Evolutionary conservation across 495 filamentous ascomycete species (phyloP).

Genomic region (Penicillium arizonense): DNA sequence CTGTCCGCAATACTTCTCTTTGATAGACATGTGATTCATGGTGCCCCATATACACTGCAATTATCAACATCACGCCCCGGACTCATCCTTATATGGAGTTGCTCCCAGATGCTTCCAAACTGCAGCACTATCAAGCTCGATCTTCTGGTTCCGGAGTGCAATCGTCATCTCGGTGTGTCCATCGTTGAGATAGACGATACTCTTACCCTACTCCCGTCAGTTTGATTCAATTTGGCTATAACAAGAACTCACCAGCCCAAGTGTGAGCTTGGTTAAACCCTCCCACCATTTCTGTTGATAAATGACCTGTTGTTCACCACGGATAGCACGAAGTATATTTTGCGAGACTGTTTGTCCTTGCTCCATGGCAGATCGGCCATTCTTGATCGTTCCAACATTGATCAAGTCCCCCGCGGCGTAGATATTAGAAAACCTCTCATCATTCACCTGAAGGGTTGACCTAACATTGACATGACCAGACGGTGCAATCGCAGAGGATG

Average conservation of each 20-base stretch:
- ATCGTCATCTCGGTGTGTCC: slow-evolving; percentile 8
- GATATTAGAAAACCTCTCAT: no score
- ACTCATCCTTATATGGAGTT: slow-evolving; percentile 11
- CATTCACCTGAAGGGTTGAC: no score
- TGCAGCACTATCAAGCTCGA: slow-evolving; percentile 11
- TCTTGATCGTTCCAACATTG: no score
- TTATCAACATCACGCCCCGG: background rate
- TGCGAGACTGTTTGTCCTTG: no score
- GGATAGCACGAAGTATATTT: slow-evolving; percentile 46
- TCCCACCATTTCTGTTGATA: slow-evolving; percentile 23
- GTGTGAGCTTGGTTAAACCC: slow-evolving; percentile 22
- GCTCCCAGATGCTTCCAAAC: slow-evolving; percentile 18
- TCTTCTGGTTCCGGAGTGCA: background rate
- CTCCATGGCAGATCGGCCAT: no score
- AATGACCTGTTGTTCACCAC: slow-evolving; percentile 5
- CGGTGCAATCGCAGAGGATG: slow-evolving; percentile 26
- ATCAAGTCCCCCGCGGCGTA: no score
- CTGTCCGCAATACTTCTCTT: no score
- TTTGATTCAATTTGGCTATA: background rate
- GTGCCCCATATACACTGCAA: no score
- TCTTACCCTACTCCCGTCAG: slow-evolving; percentile 4
- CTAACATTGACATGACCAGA: no score
- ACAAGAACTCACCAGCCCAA: slow-evolving; percentile 14
- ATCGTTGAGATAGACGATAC: slow-evolving; percentile 12
- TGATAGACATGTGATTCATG: no score